These are phyloP conservation scores for Mucor ambiguus DNA, from an alignment of 371 early-diverging fungal genomes.

Conservation along the genomic window DNA sequence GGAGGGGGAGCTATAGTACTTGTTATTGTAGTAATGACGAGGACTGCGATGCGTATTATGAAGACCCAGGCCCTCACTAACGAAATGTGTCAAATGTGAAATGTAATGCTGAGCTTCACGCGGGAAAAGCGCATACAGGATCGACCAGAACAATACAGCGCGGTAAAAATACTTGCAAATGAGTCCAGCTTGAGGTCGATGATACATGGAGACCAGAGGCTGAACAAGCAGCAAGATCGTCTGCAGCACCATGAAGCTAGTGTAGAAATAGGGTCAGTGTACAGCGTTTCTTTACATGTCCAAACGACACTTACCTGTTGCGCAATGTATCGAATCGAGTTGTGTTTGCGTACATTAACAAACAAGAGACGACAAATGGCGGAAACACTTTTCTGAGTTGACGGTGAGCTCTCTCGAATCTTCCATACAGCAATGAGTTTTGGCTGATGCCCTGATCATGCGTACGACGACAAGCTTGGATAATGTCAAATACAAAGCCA, in stretches of 20 bases:
- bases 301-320: slow-evolving; percentile 16
- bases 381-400: not conserved
- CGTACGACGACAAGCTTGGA: not conserved
- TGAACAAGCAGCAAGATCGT: slow-evolving; percentile 13
- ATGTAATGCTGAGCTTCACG: slow-evolving; percentile 19
- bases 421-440: not conserved
- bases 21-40: slow-evolving; percentile 2
- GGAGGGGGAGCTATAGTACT: not conserved
- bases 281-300: not conserved
- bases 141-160: slow-evolving; percentile 22
- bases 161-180: slow-evolving; percentile 21
- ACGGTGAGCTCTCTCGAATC: not conserved
- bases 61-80: not conserved
- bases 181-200: not conserved
- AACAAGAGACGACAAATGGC: slow-evolving; percentile 16
- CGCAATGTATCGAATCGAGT: slow-evolving; percentile 25
- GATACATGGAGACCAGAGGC: slow-evolving; percentile 15
- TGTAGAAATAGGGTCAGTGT: not conserved
- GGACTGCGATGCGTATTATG: not conserved
- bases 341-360: slow-evolving; percentile 27
- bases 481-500: slow-evolving; percentile 2
- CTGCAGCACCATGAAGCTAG: slow-evolving; percentile 25
- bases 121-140: slow-evolving; percentile 27
- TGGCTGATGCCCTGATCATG: not conserved
- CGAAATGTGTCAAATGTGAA: not conserved